These are phyloP conservation scores for Emmonsia crescens DNA, from an alignment of 2,329 filamentous ascomycete genomes.

Conservation along the genomic window DNA sequence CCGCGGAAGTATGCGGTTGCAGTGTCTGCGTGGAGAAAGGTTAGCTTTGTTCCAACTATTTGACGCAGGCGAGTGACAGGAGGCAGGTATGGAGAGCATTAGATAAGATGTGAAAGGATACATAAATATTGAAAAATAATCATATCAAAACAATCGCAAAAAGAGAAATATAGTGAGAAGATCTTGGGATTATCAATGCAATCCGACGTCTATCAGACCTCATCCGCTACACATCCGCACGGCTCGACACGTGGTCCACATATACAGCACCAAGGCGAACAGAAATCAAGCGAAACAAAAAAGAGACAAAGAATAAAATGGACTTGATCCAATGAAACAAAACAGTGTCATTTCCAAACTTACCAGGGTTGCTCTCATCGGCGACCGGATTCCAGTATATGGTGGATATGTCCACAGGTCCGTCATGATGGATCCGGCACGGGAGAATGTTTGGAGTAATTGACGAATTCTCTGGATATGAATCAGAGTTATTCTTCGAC, in stretches of 20 bases:
- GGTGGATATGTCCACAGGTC: conserved; percentile 51
- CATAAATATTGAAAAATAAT: background rate
- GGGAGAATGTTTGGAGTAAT: conserved; percentile 62
- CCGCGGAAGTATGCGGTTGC: conserved; percentile 63
- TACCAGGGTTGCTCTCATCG: conserved; percentile 30
- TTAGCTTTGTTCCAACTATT: background rate
- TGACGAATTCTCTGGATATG: background rate
- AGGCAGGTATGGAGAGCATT: background rate
- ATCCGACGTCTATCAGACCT: background rate
- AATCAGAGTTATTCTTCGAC: background rate
- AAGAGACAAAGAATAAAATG: background rate
- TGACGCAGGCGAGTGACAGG: background rate
- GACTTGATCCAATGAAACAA: background rate
- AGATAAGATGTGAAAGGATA: background rate
- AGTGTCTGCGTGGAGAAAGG: conserved; percentile 7
- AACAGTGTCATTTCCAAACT: background rate
- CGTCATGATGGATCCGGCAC: conserved; percentile 68
- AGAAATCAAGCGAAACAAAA: background rate
- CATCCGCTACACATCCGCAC: background rate
- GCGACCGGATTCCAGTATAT: conserved; percentile 59
- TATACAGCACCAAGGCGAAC: background rate
- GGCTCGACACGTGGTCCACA: background rate
- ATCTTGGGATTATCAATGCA: too few species aligned
- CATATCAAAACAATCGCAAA: too few species aligned
- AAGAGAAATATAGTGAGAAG: too few species aligned